phyloP scores from a whole-genome alignment of 495 filamentous ascomycete species.

The Aspergillus haitiensis region DNA sequence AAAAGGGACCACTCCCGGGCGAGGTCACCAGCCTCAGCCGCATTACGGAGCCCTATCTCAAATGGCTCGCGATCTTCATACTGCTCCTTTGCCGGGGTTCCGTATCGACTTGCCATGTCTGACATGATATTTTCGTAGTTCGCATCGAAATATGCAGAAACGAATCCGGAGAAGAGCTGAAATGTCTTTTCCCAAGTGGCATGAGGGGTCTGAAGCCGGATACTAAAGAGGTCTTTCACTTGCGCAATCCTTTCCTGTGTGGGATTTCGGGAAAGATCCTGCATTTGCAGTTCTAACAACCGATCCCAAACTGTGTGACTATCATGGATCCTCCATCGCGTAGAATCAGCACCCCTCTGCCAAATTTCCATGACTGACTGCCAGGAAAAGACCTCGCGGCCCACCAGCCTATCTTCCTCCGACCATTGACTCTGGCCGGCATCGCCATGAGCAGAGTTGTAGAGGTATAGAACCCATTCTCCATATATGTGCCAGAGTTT shows the following conservation, averaged over 20 bases:
- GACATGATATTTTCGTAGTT: conserved; percentile 82
- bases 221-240: conserved; percentile 67
- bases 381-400: conserved; percentile 76
- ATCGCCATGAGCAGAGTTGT: conserved; percentile 60
- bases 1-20: conserved; percentile 59
- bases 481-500: conserved; percentile 88
- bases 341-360: conserved; percentile 73
- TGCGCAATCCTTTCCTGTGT: conserved; percentile 60
- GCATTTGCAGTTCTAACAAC: conserved; percentile 59
- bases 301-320: conserved; percentile 89
- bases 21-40: conserved; percentile 56
- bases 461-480: conserved; percentile 78
- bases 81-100: conserved; percentile 66
- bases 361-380: conserved; percentile 75
- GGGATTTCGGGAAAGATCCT: conserved; percentile 61
- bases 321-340: conserved; percentile 77
- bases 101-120: conserved; percentile 57
- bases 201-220: conserved; percentile 77
- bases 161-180: conserved; percentile 75
- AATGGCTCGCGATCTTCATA: conserved; percentile 68
- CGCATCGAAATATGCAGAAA: conserved; percentile 71
- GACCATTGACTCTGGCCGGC: conserved; percentile 62
- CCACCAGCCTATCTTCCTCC: conserved; percentile 71
- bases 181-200: conserved; percentile 82
- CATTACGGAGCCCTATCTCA: conserved; percentile 66